These are phyloP conservation scores for Colletotrichum cereale DNA, from an alignment of 2,329 filamentous ascomycete genomes.

Conservation along the genomic window DNA sequence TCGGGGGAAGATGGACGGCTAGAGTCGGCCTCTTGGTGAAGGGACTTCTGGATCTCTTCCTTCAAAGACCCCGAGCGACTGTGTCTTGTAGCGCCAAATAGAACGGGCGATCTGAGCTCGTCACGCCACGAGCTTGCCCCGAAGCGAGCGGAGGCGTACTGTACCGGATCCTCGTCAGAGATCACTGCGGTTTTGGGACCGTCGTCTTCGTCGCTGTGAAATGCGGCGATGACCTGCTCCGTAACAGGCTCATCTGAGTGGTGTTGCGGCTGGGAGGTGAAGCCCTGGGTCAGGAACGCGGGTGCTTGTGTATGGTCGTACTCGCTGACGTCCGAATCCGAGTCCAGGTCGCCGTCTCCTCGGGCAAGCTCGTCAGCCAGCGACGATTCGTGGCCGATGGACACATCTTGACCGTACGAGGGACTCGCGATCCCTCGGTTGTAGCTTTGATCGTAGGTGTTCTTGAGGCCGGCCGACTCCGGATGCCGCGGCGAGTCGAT, in stretches of 20 bases:
- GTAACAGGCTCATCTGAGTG: not conserved
- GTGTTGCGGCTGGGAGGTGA: conserved; percentile 8
- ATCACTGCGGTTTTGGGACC: conserved; percentile 25
- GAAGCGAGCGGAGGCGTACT: conserved; percentile 33
- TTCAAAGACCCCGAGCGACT: conserved; percentile 33
- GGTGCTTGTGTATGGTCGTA: conserved; percentile 12
- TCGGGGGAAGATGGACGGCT: not conserved
- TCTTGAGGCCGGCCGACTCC: conserved; percentile 5
- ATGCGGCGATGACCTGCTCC: conserved; percentile 36
- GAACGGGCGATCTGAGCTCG: conserved; percentile 24
- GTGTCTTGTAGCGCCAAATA: conserved; percentile 25
- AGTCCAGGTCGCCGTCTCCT: conserved; percentile 44
- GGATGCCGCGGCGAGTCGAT: conserved; percentile 19
- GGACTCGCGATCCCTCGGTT: not conserved
- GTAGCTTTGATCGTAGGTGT: conserved; percentile 7
- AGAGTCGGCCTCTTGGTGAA: not conserved
- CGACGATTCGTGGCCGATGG: not conserved
- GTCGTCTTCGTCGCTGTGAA: conserved; percentile 30
- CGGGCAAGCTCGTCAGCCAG: conserved; percentile 16
- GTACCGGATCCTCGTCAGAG: conserved; percentile 1
- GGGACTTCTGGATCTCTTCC: conserved; percentile 17
- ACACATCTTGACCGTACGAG: not conserved
- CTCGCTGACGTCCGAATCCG: conserved; percentile 31
- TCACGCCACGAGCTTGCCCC: conserved; percentile 31
- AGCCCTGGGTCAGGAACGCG: conserved; percentile 26